phyloP scores from a whole-genome alignment of 768 basidiomycete genomes.

The Mycena albidolilacea region DNA sequence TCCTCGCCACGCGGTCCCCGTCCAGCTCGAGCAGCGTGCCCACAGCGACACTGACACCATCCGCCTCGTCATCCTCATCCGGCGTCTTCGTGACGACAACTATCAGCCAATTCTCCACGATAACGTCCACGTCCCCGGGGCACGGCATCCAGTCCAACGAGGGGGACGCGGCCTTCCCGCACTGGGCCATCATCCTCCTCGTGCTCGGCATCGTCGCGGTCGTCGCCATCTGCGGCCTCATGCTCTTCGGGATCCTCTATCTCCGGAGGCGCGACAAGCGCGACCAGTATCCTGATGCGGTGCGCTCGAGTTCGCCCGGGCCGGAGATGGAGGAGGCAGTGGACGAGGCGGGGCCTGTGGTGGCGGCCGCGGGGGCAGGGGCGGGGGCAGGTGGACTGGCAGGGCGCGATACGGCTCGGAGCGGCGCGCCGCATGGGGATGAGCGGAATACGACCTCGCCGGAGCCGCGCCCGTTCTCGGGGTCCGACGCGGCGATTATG shows the following conservation, averaged over 20 bases:
- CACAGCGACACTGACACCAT: neutral
- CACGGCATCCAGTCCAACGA: constrained; percentile 62
- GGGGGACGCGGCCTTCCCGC: constrained; percentile 69
- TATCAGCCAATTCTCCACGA: neutral
- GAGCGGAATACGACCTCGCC: constrained; percentile 57
- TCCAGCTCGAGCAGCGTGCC: constrained; percentile 49
- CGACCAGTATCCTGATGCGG: constrained; percentile 59
- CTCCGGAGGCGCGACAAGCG: constrained; percentile 63
- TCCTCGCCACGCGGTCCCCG: constrained; percentile 70
- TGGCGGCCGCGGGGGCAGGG: neutral
- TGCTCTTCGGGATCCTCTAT: constrained; percentile 80
- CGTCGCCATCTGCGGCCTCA: constrained; percentile 72
- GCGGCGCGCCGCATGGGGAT: constrained; percentile 17
- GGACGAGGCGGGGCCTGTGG: neutral
- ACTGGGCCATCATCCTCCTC: constrained; percentile 92
- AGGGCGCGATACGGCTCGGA: constrained; percentile 12
- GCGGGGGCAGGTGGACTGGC: neutral
- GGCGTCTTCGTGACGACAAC: neutral
- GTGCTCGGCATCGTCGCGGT: constrained; percentile 89
- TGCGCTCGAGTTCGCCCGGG: constrained; percentile 74
- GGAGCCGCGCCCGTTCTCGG: constrained; percentile 81
- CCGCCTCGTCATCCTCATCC: neutral
- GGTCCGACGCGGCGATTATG: constrained; percentile 93
- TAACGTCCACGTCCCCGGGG: constrained; percentile 14
- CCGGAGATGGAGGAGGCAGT: constrained; percentile 15